Base-by-base conservation (phyloP, 2,329 filamentous ascomycete genomes). In the Penicillium sp. region DNA sequence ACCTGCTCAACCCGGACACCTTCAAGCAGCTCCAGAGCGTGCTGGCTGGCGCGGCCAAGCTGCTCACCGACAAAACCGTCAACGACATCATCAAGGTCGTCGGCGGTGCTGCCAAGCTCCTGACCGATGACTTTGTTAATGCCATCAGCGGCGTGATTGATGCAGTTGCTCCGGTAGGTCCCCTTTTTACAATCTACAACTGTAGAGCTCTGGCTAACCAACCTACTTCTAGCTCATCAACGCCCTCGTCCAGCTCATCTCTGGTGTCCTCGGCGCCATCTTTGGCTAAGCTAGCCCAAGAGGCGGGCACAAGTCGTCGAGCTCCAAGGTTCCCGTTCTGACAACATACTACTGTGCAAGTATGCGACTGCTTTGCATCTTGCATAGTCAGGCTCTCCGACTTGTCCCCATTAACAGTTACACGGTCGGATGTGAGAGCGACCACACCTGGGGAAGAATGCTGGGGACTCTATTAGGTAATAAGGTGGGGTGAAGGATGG, bases 151-250 rank as follows among this genome's bases (percentile, higher is more conserved):
- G 52, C 15, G 30, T 55, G 23, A 55, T 55, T 26, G 38, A 55
- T 45, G 52, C 52, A 8, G 52, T 55, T 47, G 54, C 54, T 56
- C 53, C 41, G 23, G 53, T 56, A 48, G 13, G 54, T 19, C 35
- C 13, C 6, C 13, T 44, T 23, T 6, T 44, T 55, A 15, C 7
- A 3, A 1, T 29, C 19, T 21, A 29, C 23, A 1, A 1, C 19
- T 55, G 44, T 8, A 5, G 21, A 19, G 5, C 5, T 7, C 21
- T 21, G 21, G 3, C 31, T 48, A 11, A 17, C 19, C 46, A 31
- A 46, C 9, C n/a, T 15, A 1, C 1, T 47, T 31, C 15, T 13
- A 46, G 53, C 53, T 56, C 9, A 47, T 56, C 53, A 56, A 56
- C 53, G 26, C 41, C 21, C 29, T 56, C 7, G 41, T 47, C 26